Conservation (phyloP, 306 rosid genomes). For the Quercus bicolor region DNA sequence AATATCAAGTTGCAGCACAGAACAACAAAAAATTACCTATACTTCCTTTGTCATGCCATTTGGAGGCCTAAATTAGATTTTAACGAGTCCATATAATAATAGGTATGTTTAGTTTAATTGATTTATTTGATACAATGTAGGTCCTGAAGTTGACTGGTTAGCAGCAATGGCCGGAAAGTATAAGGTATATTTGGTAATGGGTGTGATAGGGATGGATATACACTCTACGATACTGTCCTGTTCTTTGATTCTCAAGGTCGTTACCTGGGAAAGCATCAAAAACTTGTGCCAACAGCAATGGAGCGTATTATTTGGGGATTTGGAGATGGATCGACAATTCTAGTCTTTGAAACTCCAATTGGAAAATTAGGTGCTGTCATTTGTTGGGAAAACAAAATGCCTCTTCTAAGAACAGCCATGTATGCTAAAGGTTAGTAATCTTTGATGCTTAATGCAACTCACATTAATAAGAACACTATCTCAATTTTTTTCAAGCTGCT, state of each 20-base stretch:
- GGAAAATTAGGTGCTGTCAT: slow-evolving; percentile 93
- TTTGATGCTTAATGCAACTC: not conserved
- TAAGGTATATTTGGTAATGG: slow-evolving; percentile 77
- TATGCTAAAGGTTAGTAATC: slow-evolving; percentile 75
- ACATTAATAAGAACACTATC: not conserved
- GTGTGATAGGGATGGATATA: slow-evolving; percentile 91
- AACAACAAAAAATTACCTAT: not conserved
- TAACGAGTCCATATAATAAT: not conserved
- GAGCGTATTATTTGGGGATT: slow-evolving; percentile 89
- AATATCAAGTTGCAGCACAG: not conserved
- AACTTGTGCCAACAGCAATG: slow-evolving; percentile 77
- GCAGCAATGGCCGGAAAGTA: slow-evolving; percentile 92
- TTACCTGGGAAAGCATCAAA: slow-evolving; percentile 89
- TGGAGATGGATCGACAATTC: slow-evolving; percentile 91
- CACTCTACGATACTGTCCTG: slow-evolving; percentile 71
- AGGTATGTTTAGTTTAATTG: not conserved
- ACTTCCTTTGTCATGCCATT: not conserved
- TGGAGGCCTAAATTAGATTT: not conserved
- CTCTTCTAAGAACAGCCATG: slow-evolving; percentile 83
- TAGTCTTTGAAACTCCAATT: slow-evolving; percentile 76
- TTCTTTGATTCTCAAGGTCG: slow-evolving; percentile 85
- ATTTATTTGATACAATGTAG: slow-evolving; percentile 31
- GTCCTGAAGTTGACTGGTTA: slow-evolving; percentile 83
- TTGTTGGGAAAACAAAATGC: slow-evolving; percentile 96
- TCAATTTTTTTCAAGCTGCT: not conserved